A percentile compares a stretch with the other conserved stretches of the same genome.
These are phyloP conservation scores for Babesia ovis DNA, from an alignment of 169 alveolate species.

Conservation along the genomic window DNA sequence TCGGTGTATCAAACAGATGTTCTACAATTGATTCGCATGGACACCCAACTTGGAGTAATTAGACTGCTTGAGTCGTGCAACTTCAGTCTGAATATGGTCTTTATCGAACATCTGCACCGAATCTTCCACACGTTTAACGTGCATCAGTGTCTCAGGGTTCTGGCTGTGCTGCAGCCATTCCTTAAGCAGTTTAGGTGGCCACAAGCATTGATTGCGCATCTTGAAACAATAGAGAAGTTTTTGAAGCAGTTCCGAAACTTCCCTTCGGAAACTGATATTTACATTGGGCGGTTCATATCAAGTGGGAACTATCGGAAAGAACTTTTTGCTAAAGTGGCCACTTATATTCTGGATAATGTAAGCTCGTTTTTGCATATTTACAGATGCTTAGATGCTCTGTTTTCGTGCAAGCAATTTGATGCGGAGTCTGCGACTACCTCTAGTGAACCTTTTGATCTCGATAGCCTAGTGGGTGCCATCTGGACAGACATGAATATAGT, in stretches of 20 bases:
- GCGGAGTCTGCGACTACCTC: background rate
- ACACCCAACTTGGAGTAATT: constrained; percentile 24
- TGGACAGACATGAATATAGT: constrained; percentile 5
- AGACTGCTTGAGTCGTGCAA: constrained; percentile 18
- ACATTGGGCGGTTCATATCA: constrained; percentile 38
- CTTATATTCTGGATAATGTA: constrained; percentile 12
- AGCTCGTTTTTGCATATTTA: constrained; percentile 16
- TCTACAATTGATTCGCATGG: constrained; percentile 4
- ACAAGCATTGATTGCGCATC: background rate
- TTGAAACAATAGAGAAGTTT: constrained; percentile 21
- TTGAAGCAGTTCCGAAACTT: constrained; percentile 3
- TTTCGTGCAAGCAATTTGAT: constrained; percentile 14
- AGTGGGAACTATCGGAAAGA: constrained; percentile 12
- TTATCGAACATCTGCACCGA: constrained; percentile 28
- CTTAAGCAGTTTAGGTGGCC: constrained; percentile 20
- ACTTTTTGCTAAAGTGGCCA: constrained; percentile 8
- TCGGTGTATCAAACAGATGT: constrained; percentile 4
- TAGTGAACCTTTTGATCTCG: background rate
- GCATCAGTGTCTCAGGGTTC: constrained; percentile 14
- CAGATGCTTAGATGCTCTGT: constrained; percentile 28
- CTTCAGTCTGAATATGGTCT: constrained; percentile 16
- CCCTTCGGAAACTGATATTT: constrained; percentile 28
- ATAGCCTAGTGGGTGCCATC: background rate
- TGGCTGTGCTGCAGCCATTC: background rate
- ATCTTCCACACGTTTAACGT: constrained; percentile 43